Evolutionary conservation across 768 basidiomycete species (phyloP).

Genomic region (Mycena metata): DNA sequence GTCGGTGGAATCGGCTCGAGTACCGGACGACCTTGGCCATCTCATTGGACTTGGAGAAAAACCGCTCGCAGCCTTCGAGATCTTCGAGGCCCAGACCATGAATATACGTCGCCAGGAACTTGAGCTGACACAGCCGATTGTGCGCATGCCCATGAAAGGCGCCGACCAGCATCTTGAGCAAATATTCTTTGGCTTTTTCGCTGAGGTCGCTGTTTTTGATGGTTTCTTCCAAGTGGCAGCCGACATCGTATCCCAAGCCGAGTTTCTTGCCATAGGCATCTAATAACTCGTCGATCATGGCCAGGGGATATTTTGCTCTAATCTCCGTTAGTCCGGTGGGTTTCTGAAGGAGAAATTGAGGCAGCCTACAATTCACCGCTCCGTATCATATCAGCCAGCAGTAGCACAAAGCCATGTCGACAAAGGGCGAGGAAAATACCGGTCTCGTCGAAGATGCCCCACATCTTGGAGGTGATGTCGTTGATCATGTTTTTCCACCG

Average conservation of each 20-base stretch:
- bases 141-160: constrained; percentile 32
- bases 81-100: constrained; percentile 26
- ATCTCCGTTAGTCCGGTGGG: too few species aligned
- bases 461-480: not conserved
- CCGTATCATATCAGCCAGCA: constrained; percentile 40
- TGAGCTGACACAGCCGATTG: constrained; percentile 26
- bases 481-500: constrained; percentile 41
- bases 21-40: constrained; percentile 19
- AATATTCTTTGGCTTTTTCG: too few species aligned
- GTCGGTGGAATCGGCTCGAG: constrained; percentile 3
- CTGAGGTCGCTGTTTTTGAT: too few species aligned
- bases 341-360: too few species aligned
- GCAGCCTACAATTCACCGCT: constrained; percentile 32
- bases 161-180: not conserved
- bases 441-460: constrained; percentile 30
- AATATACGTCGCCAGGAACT: constrained; percentile 23
- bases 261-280: constrained; percentile 5
- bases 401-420: constrained; percentile 40
- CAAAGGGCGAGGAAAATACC: constrained; percentile 42
- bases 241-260: not conserved
- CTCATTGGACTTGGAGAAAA: constrained; percentile 25
- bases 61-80: constrained; percentile 33
- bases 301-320: not conserved
- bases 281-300: not conserved
- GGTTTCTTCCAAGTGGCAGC: not conserved